Conservation (phyloP, 1,139 yeast genomes). For the Candida tetrigidarum region DNA sequence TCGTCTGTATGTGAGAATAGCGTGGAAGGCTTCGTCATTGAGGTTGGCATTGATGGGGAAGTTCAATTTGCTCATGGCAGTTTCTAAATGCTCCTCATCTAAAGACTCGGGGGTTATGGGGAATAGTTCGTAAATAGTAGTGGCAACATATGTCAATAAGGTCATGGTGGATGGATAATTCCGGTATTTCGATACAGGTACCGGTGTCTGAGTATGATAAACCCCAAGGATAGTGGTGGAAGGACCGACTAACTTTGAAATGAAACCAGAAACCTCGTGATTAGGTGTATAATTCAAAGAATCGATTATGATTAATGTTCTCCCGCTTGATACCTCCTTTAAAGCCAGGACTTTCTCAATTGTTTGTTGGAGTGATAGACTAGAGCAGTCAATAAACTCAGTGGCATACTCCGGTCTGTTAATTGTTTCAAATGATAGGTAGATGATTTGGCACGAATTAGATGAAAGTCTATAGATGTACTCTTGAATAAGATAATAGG, state of each 20-base stretch:
- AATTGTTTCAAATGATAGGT: constrained; percentile 66
- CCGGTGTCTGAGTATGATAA: constrained; percentile 57
- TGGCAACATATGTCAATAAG: constrained; percentile 68
- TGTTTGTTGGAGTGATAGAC: constrained; percentile 1
- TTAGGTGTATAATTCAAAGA: constrained; percentile 63
- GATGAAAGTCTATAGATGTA: constrained; percentile 44
- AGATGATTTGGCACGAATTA: constrained; percentile 34
- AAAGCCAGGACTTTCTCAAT: constrained; percentile 9
- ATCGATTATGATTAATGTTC: constrained; percentile 60
- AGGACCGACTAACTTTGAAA: constrained; percentile 60
- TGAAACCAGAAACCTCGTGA: constrained; percentile 52
- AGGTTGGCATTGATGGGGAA: constrained; percentile 50
- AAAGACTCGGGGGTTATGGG: constrained; percentile 20
- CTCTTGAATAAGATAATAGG: constrained; percentile 59
- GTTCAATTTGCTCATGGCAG: constrained; percentile 41
- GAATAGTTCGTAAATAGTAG: constrained; percentile 59
- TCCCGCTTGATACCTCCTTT: constrained; percentile 19
- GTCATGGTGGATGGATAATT: constrained; percentile 57
- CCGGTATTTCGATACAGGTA: constrained; percentile 18
- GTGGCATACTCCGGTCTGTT: constrained; percentile 53
- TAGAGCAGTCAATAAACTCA: constrained; percentile 52
- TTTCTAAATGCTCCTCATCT: constrained; percentile 56
- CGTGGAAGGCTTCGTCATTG: constrained; percentile 50
- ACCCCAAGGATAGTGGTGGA: constrained; percentile 59
- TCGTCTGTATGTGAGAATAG: constrained; percentile 67